These are phyloP conservation scores for Eucalyptus victrix DNA, from an alignment of 345 rosid species.

Conservation along the genomic window DNA sequence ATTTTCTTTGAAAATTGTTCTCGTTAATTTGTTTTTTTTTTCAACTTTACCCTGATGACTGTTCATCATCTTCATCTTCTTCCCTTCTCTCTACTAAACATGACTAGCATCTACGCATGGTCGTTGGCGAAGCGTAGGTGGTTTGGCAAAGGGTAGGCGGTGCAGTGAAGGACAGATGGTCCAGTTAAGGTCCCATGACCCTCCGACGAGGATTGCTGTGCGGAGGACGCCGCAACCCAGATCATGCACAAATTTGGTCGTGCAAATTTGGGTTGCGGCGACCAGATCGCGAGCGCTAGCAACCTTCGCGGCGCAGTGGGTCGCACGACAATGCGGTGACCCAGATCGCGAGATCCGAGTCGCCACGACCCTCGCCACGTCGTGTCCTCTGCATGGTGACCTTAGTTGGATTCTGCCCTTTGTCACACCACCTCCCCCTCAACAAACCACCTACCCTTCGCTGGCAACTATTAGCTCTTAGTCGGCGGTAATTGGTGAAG, in stretches of 20 bases:
- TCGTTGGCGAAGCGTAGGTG: accelerated
- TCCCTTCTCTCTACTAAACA: too few species aligned
- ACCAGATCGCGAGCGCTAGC: accelerated
- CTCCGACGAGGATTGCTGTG: accelerated
- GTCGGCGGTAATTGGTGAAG: accelerated
- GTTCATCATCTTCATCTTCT: too few species aligned
- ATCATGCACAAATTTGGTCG: accelerated
- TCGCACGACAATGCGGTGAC: accelerated
- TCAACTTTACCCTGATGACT: accelerated
- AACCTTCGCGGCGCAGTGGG: accelerated
- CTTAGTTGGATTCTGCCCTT: too few species aligned
- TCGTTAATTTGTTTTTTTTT: too few species aligned
- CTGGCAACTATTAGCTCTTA: too few species aligned
- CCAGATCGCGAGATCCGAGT: accelerated
- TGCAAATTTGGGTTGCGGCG: accelerated
- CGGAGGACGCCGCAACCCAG: accelerated
- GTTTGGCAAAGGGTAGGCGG: accelerated
- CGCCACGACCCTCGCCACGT: accelerated
- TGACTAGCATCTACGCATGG: accelerated
- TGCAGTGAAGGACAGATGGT: accelerated
- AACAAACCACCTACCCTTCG: accelerated
- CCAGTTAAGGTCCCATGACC: too few species aligned
- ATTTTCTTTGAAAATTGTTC: accelerated
- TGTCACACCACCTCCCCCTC: too few species aligned
- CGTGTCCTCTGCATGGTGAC: accelerated